These are phyloP conservation scores for Ambrosia artemisiifolia DNA, from an alignment of 129 eudicot genomes.

Conservation along the genomic window DNA sequence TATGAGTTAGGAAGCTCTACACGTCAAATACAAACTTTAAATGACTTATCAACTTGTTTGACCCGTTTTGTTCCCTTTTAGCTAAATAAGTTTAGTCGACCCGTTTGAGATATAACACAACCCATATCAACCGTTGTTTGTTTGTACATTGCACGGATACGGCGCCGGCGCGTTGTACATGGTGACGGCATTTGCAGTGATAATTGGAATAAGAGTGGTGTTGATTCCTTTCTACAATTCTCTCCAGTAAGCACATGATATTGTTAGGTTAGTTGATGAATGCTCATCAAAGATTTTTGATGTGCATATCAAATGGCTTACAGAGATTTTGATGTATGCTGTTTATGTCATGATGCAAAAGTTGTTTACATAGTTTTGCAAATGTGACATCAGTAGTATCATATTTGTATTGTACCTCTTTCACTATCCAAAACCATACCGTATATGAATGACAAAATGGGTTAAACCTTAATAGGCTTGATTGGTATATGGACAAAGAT, in stretches of 20 bases:
- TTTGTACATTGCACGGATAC: slow-evolving; percentile 60
- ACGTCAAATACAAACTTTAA: background rate
- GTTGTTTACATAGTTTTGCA: background rate
- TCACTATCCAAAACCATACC: too few relatives aligned
- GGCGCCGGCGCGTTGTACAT: slow-evolving; percentile 90
- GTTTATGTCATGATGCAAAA: slow-evolving; percentile 2
- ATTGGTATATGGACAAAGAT: too few relatives aligned
- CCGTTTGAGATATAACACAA: background rate
- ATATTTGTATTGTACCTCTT: background rate
- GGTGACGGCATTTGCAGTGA: slow-evolving; percentile 83
- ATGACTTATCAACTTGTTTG: background rate
- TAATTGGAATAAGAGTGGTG: slow-evolving; percentile 87
- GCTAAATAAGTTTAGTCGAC: background rate
- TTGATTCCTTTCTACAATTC: slow-evolving; percentile 87
- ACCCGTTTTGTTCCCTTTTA: background rate
- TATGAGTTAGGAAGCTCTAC: background rate
- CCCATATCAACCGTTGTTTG: background rate
- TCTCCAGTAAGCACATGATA: slow-evolving; percentile 49
- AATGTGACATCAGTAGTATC: background rate
- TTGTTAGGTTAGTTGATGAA: slow-evolving; percentile 24
- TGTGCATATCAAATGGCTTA: slow-evolving; percentile 1
- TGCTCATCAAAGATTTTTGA: slow-evolving; percentile 16
- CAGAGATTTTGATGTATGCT: slow-evolving; percentile 15
- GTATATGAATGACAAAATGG: too few relatives aligned
- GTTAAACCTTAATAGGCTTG: too few relatives aligned